These are phyloP conservation scores for Selenicereus undatus DNA, from an alignment of 148 eudicot species.

Conservation along the genomic window DNA sequence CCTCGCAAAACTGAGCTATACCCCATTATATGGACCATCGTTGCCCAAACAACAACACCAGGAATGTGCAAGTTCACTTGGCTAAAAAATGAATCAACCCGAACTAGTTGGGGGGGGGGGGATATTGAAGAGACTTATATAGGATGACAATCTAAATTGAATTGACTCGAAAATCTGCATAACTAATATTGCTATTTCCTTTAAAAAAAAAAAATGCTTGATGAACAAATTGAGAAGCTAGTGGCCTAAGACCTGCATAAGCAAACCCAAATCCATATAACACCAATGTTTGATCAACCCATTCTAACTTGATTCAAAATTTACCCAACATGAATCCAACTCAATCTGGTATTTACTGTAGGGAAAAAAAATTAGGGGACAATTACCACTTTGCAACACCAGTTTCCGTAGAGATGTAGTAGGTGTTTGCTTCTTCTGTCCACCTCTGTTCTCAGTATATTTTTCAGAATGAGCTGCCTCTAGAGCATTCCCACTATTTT, in stretches of 20 bases:
- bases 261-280: background rate
- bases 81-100: background rate
- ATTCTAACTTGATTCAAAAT: background rate
- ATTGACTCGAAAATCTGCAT: background rate
- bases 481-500: background rate
- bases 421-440: conserved; percentile 9
- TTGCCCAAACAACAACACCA: background rate
- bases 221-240: background rate
- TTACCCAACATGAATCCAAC: background rate
- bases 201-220: no score
- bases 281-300: background rate
- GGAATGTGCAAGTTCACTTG: background rate
- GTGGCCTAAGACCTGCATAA: no score
- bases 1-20: background rate
- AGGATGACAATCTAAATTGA: background rate
- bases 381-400: conserved; percentile 15
- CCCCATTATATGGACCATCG: background rate
- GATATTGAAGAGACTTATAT: no score
- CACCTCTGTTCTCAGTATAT: conserved; percentile 6
- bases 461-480: conserved; percentile 8
- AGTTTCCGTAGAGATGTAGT: conserved; percentile 8
- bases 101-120: background rate
- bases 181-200: background rate
- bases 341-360: background rate
- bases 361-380: background rate